A percentile compares a stretch with the other conserved stretches of the same genome.
phyloP scores from a whole-genome alignment of 805 yeast species.

The Blastobotrys mokoenaii region DNA sequence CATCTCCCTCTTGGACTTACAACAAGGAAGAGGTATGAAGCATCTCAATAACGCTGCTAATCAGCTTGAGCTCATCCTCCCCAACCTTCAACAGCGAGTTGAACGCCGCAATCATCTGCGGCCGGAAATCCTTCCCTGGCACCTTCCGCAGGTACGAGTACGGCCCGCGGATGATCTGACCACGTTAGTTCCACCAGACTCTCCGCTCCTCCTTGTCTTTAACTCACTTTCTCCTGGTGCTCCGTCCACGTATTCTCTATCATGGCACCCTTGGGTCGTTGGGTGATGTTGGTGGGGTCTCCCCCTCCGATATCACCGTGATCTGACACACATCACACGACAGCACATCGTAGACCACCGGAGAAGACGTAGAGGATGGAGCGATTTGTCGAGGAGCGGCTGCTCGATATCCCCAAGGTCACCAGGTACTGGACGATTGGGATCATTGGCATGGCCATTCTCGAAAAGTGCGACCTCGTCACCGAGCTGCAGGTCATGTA shows the following conservation, averaged over 20 bases:
- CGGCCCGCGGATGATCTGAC: conserved; percentile 34
- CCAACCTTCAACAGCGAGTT: conserved; percentile 44
- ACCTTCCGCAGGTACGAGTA: conserved; percentile 41
- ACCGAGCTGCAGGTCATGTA: conserved; percentile 29
- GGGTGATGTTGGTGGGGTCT: neutral
- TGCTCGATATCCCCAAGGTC: conserved; percentile 37
- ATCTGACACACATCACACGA: neutral
- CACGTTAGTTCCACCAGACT: neutral
- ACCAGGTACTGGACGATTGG: conserved; percentile 34
- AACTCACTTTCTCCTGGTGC: conserved; percentile 4
- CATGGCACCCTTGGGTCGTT: neutral
- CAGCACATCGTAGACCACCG: neutral
- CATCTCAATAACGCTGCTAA: conserved; percentile 45
- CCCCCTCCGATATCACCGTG: too few species aligned
- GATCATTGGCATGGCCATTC: conserved; percentile 24
- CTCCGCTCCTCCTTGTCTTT: too few species aligned
- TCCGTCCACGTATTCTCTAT: conserved; percentile 2
- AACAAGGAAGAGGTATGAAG: conserved; percentile 60
- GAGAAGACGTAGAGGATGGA: conserved; percentile 13
- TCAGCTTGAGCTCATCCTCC: conserved; percentile 27
- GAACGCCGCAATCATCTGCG: conserved; percentile 42
- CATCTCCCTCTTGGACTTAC: conserved; percentile 9
- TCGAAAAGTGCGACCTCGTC: conserved; percentile 31
- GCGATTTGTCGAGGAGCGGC: conserved; percentile 17
- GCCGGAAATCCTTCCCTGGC: conserved; percentile 52